Evolutionary conservation across 2,329 filamentous ascomycete genomes (phyloP).

Genomic region (Rutstroemia sp.): DNA sequence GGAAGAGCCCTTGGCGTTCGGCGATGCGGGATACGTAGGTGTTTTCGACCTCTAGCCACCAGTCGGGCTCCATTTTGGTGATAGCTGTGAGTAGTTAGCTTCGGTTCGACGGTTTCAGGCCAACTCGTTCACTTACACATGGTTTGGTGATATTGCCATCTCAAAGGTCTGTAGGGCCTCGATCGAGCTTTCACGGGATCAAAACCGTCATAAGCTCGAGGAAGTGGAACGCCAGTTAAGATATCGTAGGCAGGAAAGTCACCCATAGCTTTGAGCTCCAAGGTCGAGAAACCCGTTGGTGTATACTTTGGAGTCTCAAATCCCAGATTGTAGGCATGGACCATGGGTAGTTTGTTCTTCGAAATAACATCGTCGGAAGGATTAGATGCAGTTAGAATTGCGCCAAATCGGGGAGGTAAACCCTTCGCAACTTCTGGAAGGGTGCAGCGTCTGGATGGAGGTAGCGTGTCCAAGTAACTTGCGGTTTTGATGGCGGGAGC

Average conservation of each 20-base stretch:
- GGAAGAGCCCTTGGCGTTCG: slow-evolving; percentile 59
- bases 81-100: slow-evolving; percentile 45
- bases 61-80: slow-evolving; percentile 71
- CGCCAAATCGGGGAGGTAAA: slow-evolving; percentile 13
- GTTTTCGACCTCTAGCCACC: slow-evolving; percentile 82
- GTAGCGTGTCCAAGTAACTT: slow-evolving; percentile 15
- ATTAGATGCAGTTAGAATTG: slow-evolving; percentile 14
- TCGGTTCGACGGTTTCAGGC: neutral
- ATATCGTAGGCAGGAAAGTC: slow-evolving; percentile 73
- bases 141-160: slow-evolving; percentile 83
- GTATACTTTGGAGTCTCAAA: slow-evolving; percentile 39
- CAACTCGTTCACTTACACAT: slow-evolving; percentile 59
- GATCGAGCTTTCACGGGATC: slow-evolving; percentile 60
- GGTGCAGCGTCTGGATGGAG: slow-evolving; percentile 23
- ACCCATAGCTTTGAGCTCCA: slow-evolving; percentile 62
- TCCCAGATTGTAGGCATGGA: slow-evolving; percentile 21
- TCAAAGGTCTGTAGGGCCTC: slow-evolving; percentile 71
- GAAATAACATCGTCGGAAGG: slow-evolving; percentile 15
- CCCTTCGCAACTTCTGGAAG: slow-evolving; percentile 22
- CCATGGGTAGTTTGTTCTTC: slow-evolving; percentile 20
- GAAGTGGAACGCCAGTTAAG: slow-evolving; percentile 67
- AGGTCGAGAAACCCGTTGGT: slow-evolving; percentile 61
- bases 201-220: slow-evolving; percentile 56
- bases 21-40: slow-evolving; percentile 61
- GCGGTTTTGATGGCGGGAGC: slow-evolving; percentile 2